phyloP scores from a whole-genome alignment of 495 filamentous ascomycete genomes.

The Lasiosphaeria ovina region DNA sequence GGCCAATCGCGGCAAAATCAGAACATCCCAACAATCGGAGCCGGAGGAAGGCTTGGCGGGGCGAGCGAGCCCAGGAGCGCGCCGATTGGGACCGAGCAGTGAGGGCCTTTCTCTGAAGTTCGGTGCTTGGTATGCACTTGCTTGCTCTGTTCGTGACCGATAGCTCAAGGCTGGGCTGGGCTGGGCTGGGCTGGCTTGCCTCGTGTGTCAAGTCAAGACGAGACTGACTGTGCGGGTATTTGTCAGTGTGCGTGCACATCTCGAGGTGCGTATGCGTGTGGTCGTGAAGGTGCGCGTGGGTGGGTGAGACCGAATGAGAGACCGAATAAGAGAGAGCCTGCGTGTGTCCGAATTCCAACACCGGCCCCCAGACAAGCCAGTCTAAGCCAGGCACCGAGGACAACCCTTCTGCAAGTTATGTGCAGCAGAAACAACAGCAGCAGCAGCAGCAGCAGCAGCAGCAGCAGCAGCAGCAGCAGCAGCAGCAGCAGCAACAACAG shows the following conservation, averaged over 20 bases:
- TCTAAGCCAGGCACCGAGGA: neutral
- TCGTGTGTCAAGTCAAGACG: no score
- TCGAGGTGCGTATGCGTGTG: no score
- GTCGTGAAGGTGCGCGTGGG: no score
- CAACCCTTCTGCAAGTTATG: neutral
- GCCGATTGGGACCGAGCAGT: neutral
- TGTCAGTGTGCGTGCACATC: no score
- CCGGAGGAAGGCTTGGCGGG: neutral
- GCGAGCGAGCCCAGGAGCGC: neutral
- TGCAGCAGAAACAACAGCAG: neutral
- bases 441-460: no score
- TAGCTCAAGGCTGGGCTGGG: neutral
- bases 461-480: neutral
- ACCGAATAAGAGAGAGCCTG: neutral
- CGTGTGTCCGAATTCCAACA: neutral
- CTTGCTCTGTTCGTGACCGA: no score
- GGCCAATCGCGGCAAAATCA: neutral
- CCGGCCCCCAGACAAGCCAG: neutral
- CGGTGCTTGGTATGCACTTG: no score
- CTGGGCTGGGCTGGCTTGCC: neutral
- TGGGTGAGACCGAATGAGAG: no score
- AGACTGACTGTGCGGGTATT: no score
- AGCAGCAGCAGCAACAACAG: no score
- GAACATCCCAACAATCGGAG: constrained; percentile 1
- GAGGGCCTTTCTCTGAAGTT: neutral